Evolutionary conservation across 2,329 filamentous ascomycete genomes (phyloP), one percentile per base, ranked within the genome.

Genomic region (Ophiocordyceps robertsii): DNA sequence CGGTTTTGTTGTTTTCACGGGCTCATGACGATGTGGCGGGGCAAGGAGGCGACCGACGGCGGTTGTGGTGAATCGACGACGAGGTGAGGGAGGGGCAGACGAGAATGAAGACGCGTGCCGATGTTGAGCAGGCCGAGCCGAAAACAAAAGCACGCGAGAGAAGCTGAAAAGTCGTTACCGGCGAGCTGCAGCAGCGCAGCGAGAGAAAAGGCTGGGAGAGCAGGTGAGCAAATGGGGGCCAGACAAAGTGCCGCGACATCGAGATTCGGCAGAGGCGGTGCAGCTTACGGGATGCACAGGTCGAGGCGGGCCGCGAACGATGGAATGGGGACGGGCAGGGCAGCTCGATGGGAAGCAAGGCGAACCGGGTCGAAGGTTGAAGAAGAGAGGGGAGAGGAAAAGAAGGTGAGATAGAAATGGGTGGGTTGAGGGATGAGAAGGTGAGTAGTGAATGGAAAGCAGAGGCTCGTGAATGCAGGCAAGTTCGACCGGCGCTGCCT

Each of bases 381-480:
- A 27, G 24, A 27, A 27, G 19, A 6, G 24, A 27, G 33, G 17
- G 8, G 32, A n/a, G 16, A 35, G 32, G 8, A n/a, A 16, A 35
- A 35, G 12, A 13, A 35, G 6, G 14, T n/a, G 32, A 35, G 32
- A n/a, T 8, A 36, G 33, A 27, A 13, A 7, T 5, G 7, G 24
- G 31, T 11, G 38, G 13, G 6, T 24, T 24, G 16, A 21, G 35
- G 16, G 10, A 37, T 17, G 33, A 8, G 16, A 37, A 16, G 16
- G 17, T 3, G 17, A 13, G 17, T 21, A 27, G 14, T 17, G 8
- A n/a, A 38, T 17, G 11, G 30, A 24, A 27, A 4, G 17, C 35
- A 36, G 41, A 38, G 41, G 37, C 41, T 43, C 41, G 19, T 27
- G 32, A 30, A 37, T 42, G 40, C 40, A 41, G 16, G 40, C 27